phyloP scores from a whole-genome alignment of 202 grass and related monocot species.

The Bolboschoenoplectus hybrid region DNA sequence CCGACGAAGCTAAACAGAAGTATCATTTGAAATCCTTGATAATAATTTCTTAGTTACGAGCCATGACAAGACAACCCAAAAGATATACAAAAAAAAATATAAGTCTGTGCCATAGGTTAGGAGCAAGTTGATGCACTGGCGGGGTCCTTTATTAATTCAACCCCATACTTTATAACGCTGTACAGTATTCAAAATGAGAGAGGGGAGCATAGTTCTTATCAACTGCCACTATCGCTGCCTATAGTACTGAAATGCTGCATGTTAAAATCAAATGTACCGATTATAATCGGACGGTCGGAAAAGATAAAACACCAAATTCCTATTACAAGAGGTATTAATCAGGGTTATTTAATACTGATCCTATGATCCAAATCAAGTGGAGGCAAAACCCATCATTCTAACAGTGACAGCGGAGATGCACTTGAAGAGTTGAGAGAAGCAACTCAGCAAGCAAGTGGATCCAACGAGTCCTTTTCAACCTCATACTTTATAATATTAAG shows the following conservation, averaged over 20 bases:
- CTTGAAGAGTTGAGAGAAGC: background rate
- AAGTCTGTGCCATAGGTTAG: background rate
- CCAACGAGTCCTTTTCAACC: background rate
- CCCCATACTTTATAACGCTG: background rate
- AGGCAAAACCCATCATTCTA: background rate
- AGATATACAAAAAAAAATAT: background rate
- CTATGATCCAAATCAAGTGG: background rate
- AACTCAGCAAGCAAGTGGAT: background rate
- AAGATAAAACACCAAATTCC: background rate
- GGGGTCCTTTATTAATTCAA: background rate
- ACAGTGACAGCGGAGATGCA: background rate
- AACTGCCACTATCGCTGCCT: background rate
- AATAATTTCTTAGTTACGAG: background rate
- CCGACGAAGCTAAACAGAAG: background rate
- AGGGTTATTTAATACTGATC: background rate
- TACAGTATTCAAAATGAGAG: background rate
- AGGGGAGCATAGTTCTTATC: background rate
- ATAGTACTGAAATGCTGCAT: too few relatives aligned
- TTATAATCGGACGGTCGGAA: background rate
- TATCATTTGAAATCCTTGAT: background rate
- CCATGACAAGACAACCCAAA: background rate
- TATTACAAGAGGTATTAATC: background rate
- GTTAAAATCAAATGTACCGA: background rate
- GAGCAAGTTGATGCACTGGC: background rate
- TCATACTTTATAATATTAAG: background rate